A percentile compares a stretch with the other conserved stretches of the same genome.
Evolutionary conservation across 1,139 yeast species (phyloP).

Genomic region (Candida gigantensis): DNA sequence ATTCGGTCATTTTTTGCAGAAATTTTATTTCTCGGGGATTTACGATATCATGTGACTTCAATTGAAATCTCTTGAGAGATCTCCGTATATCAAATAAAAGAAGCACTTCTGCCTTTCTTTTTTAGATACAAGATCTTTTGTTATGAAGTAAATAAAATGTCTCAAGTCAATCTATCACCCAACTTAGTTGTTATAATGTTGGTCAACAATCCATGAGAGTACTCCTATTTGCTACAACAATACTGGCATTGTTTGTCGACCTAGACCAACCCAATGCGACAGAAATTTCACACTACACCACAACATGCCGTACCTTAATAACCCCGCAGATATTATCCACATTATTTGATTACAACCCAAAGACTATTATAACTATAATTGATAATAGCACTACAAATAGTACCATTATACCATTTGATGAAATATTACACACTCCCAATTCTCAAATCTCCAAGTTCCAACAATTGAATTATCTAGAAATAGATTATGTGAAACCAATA

Average conservation of each 20-base stretch:
- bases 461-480: constrained; percentile 8
- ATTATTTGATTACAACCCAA: constrained; percentile 7
- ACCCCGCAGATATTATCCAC: constrained; percentile 2
- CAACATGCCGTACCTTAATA: background rate
- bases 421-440: constrained; percentile 2
- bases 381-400: constrained; percentile 13
- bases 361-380: constrained; percentile 9
- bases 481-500: constrained; percentile 3
- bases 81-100: too few species aligned
- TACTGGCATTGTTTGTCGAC: constrained; percentile 1
- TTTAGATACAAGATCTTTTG: too few species aligned
- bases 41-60: too few species aligned
- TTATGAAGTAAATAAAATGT: too few species aligned
- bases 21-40: too few species aligned
- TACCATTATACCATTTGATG: constrained; percentile 13
- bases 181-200: too few species aligned
- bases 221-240: too few species aligned
- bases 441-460: background rate
- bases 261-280: constrained; percentile 1
- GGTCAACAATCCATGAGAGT: too few species aligned
- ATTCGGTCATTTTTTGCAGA: too few species aligned
- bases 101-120: too few species aligned
- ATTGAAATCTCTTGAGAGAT: too few species aligned
- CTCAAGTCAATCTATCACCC: too few species aligned
- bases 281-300: background rate